These are phyloP conservation scores for Saccharomyces hybrid DNA, from an alignment of 1,139 yeast species.

Conservation along the genomic window DNA sequence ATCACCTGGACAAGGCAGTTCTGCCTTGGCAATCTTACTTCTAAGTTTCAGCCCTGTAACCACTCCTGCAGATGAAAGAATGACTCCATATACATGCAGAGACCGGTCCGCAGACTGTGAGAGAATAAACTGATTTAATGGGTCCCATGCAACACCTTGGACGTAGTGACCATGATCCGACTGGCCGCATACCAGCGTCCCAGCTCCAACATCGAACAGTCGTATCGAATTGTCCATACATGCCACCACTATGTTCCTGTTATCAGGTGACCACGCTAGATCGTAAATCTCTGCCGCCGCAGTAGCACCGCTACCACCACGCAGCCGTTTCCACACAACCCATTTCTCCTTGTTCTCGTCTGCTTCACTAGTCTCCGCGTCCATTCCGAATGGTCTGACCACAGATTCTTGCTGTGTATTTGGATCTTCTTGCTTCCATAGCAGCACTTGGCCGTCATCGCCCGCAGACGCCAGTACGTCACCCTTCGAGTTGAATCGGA, in stretches of 20 bases:
- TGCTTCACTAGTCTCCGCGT: constrained; percentile 16
- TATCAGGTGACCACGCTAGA: constrained; percentile 85
- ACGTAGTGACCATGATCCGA: constrained; percentile 81
- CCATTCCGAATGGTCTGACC: constrained; percentile 32
- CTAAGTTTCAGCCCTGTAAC: constrained; percentile 18
- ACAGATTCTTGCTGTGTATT: constrained; percentile 50
- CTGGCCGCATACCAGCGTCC: constrained; percentile 53
- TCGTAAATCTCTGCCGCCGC: constrained; percentile 69
- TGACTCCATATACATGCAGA: constrained; percentile 50
- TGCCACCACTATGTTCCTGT: constrained; percentile 69
- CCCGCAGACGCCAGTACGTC: constrained; percentile 78
- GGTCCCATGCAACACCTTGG: constrained; percentile 97
- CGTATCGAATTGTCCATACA: constrained; percentile 84
- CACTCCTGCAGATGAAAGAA: neutral
- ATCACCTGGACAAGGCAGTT: constrained; percentile 22
- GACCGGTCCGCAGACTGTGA: constrained; percentile 90
- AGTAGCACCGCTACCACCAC: neutral
- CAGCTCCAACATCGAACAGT: constrained; percentile 52
- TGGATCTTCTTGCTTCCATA: constrained; percentile 63
- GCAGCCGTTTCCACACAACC: constrained; percentile 34
- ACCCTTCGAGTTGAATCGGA: constrained; percentile 65
- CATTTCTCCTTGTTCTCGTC: constrained; percentile 67
- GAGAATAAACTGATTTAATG: constrained; percentile 62
- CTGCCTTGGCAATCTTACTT: constrained; percentile 26
- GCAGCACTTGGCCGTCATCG: constrained; percentile 81